Evolutionary conservation across 805 yeast species (phyloP).

Genomic region (Lipomyces yamadae): DNA sequence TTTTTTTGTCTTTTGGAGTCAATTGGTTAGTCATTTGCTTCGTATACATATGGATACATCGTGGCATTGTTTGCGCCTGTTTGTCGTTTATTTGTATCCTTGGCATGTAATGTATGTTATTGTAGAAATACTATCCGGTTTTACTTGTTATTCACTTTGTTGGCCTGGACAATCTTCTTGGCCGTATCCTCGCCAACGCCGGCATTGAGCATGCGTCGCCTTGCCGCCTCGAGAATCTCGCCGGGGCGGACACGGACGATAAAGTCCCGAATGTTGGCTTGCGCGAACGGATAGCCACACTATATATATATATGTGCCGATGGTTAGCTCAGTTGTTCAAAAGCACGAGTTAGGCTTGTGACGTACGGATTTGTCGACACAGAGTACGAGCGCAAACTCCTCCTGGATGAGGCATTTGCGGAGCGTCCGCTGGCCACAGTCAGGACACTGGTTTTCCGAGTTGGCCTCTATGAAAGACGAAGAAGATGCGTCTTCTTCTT

Average conservation of each 20-base stretch:
- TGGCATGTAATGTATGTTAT: not conserved
- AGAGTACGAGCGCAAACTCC: conserved; percentile 18
- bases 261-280: not conserved
- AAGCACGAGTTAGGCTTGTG: not conserved
- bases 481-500: no score
- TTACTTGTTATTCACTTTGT: not conserved
- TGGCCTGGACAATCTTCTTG: conserved; percentile 8
- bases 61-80: conserved; percentile 4
- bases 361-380: conserved; percentile 17
- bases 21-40: not conserved
- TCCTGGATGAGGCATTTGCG: conserved; percentile 23
- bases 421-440: conserved; percentile 16
- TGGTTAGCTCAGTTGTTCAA: no score
- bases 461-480: no score
- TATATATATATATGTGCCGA: not conserved
- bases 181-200: conserved; percentile 19
- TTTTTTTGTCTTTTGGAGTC: not conserved
- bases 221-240: conserved; percentile 21
- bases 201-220: conserved; percentile 22
- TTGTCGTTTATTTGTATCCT: not conserved
- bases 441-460: conserved; percentile 13
- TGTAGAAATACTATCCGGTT: not conserved
- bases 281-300: conserved; percentile 27
- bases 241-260: conserved; percentile 7
- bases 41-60: not conserved